phyloP scores from a whole-genome alignment of 495 filamentous ascomycete species.

The Aspergillus asperescens region DNA sequence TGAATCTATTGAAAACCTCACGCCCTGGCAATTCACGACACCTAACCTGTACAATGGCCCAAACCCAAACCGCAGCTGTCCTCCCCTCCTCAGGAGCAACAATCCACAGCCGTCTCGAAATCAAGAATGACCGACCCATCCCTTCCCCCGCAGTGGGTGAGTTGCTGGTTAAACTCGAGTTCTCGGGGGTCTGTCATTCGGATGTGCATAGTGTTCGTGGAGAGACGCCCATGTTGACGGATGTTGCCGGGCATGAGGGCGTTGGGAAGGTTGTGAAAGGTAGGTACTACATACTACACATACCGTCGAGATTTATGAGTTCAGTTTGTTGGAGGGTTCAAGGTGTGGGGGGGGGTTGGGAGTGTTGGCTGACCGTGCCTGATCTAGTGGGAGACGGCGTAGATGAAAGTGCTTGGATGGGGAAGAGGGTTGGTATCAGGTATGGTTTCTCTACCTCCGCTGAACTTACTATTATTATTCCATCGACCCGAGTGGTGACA shows the following conservation, averaged over 20 bases:
- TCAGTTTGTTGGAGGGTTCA: no score
- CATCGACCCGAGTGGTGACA: neutral
- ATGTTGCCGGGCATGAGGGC: conserved; percentile 44
- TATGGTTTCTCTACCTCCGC: no score
- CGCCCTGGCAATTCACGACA: neutral
- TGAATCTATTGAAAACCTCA: no score
- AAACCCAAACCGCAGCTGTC: conserved; percentile 36
- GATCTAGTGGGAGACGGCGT: conserved; percentile 28
- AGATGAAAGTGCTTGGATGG: conserved; percentile 30
- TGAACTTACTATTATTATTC: no score
- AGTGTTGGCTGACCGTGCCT: neutral
- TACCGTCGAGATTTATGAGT: neutral
- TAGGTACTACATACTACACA: conserved; percentile 2
- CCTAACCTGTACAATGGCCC: conserved; percentile 23
- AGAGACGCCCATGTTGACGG: conserved; percentile 43
- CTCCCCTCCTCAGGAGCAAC: conserved; percentile 25
- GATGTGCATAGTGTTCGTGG: conserved; percentile 42
- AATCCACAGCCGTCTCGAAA: conserved; percentile 23
- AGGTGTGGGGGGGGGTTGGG: no score
- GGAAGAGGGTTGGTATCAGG: conserved; percentile 37
- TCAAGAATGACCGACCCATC: conserved; percentile 28
- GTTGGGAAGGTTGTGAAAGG: conserved; percentile 37
- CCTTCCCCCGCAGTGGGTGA: conserved; percentile 33
- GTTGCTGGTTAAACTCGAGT: conserved; percentile 39
- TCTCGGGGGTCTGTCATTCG: conserved; percentile 41